Evolutionary conservation across 1,284 basidiomycete species (phyloP).

Genomic region (Cryptococcus floricola): DNA sequence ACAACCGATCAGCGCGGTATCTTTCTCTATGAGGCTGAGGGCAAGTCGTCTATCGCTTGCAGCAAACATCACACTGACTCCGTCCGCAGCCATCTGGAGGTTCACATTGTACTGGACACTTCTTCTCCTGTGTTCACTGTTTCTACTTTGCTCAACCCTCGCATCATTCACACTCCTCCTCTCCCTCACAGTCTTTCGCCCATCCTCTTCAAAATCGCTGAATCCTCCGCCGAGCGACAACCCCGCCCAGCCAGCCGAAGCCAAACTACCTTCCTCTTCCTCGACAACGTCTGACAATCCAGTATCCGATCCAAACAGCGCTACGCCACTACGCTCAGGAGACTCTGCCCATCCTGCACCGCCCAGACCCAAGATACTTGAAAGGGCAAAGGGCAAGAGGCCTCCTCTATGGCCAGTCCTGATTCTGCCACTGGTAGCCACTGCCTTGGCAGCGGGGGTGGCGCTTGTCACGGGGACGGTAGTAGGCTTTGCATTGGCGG

Average conservation of each 20-base stretch:
- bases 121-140: constrained; percentile 67
- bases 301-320: neutral
- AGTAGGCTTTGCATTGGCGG: constrained; percentile 65
- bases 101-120: constrained; percentile 84
- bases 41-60: constrained; percentile 16
- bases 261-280: neutral
- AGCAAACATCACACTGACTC: too few relatives aligned
- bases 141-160: constrained; percentile 63
- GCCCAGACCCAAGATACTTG: neutral
- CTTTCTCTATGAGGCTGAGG: constrained; percentile 51
- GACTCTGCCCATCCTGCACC: neutral
- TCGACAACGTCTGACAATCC: neutral
- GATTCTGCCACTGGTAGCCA: constrained; percentile 30
- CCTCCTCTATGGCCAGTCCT: constrained; percentile 40
- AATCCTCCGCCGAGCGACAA: neutral
- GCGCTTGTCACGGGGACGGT: constrained; percentile 67
- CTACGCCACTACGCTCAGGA: too few relatives aligned
- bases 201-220: neutral
- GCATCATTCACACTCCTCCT: constrained; percentile 67
- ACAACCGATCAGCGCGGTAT: constrained; percentile 31
- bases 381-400: constrained; percentile 15
- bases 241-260: neutral
- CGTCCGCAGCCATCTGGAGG: constrained; percentile 63
- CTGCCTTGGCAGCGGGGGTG: constrained; percentile 56
- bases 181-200: constrained; percentile 55